A percentile compares a stretch with the other conserved stretches of the same genome.
Evolutionary conservation across 495 filamentous ascomycete genomes (phyloP).

Genomic region (Amniculicola lignicola): DNA sequence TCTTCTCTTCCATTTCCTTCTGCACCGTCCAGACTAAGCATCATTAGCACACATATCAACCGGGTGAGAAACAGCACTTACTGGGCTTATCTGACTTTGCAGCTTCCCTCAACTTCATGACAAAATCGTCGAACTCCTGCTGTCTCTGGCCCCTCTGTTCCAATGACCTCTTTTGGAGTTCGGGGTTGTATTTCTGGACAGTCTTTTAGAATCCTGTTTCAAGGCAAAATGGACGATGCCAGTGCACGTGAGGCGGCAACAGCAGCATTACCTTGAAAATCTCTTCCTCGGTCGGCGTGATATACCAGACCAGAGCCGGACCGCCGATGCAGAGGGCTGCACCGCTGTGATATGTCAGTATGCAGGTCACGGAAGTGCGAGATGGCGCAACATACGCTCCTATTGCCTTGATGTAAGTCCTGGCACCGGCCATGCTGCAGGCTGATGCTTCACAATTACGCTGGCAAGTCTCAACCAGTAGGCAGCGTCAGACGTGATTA

Average conservation of each 20-base stretch:
- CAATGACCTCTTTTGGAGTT: slow-evolving; percentile 77
- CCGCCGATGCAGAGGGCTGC: slow-evolving; percentile 71
- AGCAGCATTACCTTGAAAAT: slow-evolving; percentile 58
- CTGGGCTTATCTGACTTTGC: slow-evolving; percentile 87
- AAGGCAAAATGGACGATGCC: neutral
- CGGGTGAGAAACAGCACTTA: slow-evolving; percentile 35
- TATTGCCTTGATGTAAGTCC: slow-evolving; percentile 26
- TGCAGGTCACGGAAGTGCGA: slow-evolving; percentile 5
- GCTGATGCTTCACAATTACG: neutral
- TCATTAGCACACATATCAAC: slow-evolving; percentile 26
- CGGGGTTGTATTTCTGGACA: slow-evolving; percentile 80
- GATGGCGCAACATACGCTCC: slow-evolving; percentile 13
- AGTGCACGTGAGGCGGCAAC: neutral
- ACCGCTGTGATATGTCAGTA: slow-evolving; percentile 52
- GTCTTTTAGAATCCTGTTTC: slow-evolving; percentile 3
- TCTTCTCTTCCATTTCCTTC: slow-evolving; percentile 54
- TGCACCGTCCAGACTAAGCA: slow-evolving; percentile 67
- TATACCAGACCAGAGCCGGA: slow-evolving; percentile 73
- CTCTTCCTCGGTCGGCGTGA: slow-evolving; percentile 87
- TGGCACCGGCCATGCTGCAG: slow-evolving; percentile 11
- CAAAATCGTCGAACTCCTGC: slow-evolving; percentile 85
- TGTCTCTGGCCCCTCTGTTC: slow-evolving; percentile 68
- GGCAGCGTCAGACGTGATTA: neutral
- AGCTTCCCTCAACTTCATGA: slow-evolving; percentile 77
- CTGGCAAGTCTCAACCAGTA: neutral